Base-by-base conservation (phyloP, 768 basidiomycete species). In the Scleroderma bovista region DNA sequence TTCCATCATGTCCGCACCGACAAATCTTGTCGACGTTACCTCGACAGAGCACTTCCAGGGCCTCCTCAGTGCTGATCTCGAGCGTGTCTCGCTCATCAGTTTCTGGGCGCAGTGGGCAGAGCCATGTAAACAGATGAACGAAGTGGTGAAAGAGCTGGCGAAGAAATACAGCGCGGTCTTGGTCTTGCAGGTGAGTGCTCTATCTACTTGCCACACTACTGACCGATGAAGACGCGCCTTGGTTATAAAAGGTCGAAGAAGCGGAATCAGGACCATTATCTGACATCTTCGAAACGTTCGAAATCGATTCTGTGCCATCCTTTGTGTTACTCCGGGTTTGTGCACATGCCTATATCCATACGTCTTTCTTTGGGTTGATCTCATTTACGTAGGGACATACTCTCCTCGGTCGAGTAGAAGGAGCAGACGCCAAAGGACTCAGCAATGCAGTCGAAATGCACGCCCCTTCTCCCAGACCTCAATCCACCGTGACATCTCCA, bases 81-180 rank as follows among this genome's bases (percentile, higher is more conserved):
- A 78, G 17, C 75, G 88, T 19, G 78, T 95, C 20, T 93, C 93
- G 4, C 73, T 95, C 33, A 82, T 96, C 62, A 91, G 88, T 70
- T 99, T 97, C 67, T 94, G 93, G 88, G 90, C 94, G 38, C 73
- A 81, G 68, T 88, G 92, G 91, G 96, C 93, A 0, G 87, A 81
- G 53, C 93, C 93, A 36, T 98, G 94, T 74, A 76, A 77, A 58
- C 78, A 85, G 59, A 95, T 96, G 86, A 93, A 93, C 70, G 73
- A 82, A 39, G 80, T 93, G 29, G 79, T 88, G 16, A 52, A 60
- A 9, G 86, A 88, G 59, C 75, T 95, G 40, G 80, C 93, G 2
- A 80, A 76, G 54, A 86, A 88, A 63, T 78, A 91, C 60, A 72
- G 81, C 0, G 57, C 71, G 3, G 66, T 88, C 2, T 73, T 97